Conservation (phyloP, 768 basidiomycete species). For the Mycena olivaceomarginata region DNA sequence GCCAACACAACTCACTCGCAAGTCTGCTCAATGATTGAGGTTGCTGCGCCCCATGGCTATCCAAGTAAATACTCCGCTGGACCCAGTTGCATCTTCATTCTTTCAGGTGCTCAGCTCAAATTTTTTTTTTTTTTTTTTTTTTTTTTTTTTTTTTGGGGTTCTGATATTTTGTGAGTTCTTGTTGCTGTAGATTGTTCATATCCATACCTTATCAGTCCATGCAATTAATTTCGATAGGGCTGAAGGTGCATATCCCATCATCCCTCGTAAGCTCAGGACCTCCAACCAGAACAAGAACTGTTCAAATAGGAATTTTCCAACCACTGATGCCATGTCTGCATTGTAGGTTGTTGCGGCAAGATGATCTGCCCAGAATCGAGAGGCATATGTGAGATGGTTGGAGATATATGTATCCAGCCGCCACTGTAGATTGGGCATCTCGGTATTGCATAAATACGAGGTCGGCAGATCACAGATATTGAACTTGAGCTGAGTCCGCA, state of each 20-base stretch:
- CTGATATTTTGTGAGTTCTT: background rate
- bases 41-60: too few species aligned
- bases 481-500: conserved; percentile 1
- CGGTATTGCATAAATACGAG: background rate
- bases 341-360: background rate
- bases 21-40: too few species aligned
- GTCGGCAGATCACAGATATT: conserved; percentile 14
- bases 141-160: too few species aligned
- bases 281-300: conserved; percentile 34
- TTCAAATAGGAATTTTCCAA: background rate
- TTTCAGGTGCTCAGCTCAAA: too few species aligned
- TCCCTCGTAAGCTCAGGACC: conserved; percentile 2
- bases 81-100: too few species aligned
- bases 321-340: background rate
- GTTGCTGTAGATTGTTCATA: background rate
- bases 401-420: conserved; percentile 1
- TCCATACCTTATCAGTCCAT: conserved; percentile 8
- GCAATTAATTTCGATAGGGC: background rate
- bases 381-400: background rate
- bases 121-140: too few species aligned
- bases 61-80: too few species aligned
- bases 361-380: conserved; percentile 18
- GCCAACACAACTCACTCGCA: too few species aligned
- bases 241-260: background rate
- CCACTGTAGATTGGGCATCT: background rate